Evolutionary conservation across 345 rosid species (phyloP).

Genomic region (Murraya paniculata): DNA sequence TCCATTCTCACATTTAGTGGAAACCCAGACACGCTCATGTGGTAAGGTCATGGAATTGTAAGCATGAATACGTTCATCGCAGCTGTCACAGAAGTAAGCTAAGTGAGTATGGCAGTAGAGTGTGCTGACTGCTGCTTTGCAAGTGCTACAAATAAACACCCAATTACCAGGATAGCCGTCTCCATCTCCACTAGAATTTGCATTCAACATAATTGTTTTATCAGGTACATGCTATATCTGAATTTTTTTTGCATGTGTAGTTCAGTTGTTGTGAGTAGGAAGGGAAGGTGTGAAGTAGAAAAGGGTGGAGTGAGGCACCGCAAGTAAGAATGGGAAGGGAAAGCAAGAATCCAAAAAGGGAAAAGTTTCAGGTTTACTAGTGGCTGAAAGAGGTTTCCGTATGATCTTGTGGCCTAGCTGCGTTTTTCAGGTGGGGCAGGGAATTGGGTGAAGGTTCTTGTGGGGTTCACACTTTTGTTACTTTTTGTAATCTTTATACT

Average conservation of each 20-base stretch:
- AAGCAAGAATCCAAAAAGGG: constrained; percentile 32
- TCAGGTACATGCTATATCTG: not conserved
- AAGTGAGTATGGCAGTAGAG: constrained; percentile 75
- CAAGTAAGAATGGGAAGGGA: constrained; percentile 13
- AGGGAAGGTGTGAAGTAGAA: constrained; percentile 8
- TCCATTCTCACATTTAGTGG: constrained; percentile 60
- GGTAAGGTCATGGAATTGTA: constrained; percentile 70
- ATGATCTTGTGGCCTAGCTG: constrained; percentile 55
- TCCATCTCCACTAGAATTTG: not conserved
- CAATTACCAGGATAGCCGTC: constrained; percentile 31
- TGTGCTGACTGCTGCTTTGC: constrained; percentile 59
- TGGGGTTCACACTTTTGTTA: constrained; percentile 12
- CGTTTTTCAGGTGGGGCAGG: constrained; percentile 27
- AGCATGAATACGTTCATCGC: constrained; percentile 61
- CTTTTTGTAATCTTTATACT: constrained; percentile 4
- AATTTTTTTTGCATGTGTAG: not conserved
- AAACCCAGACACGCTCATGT: constrained; percentile 74
- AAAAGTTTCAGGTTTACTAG: constrained; percentile 37
- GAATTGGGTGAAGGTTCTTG: constrained; percentile 3
- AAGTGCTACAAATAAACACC: constrained; percentile 64
- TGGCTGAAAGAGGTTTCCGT: constrained; percentile 39
- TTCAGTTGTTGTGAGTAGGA: constrained; percentile 8
- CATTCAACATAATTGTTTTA: constrained; percentile 24
- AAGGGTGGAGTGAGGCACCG: constrained; percentile 23
- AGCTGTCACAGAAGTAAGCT: constrained; percentile 57